Base-by-base conservation (phyloP, 441 rosid genomes). In the Brassica balearica region DNA sequence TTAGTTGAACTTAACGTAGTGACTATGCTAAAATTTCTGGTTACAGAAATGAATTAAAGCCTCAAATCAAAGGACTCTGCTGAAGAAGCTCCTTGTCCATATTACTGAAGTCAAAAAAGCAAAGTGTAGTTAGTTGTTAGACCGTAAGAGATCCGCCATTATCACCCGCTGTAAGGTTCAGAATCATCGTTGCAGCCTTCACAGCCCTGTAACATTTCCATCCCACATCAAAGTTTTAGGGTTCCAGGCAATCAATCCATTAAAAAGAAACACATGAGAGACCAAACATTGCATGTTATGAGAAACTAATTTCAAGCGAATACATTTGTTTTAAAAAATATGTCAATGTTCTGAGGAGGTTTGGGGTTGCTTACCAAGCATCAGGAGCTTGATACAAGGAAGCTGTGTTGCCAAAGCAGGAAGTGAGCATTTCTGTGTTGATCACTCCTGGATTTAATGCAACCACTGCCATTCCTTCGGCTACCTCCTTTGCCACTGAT, bases 391-490 rank as follows among this genome's bases (percentile, higher is more conserved):
- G 98, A 81, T 93, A 95, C 53, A 78, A 64, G 36, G 96, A 86
- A 65, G 99, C 94, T 22, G 97, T 87, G 81, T 73, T 76, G 41
- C 98, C 99, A 80, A 93, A 95, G 87, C 98, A 95, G 46, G 98
- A 93, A 5, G 86, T 76, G 32, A 93, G 98, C 90, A 95, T 80
- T 51, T 95, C 99, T 61, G 99, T 95, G 84, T 95, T 88, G 80
- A 93, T 89, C n/a, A 95, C 99, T 6, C 99, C 98, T 0, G 96
- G 98, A 81, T 90, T 95, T 75, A 95, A 85, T 0, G 99, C 99
- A 70, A 95, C 85, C 43, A 89, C 77, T 62, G 99, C 99, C 85
- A 95, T 88, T 74, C 99, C 99, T 65, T 88, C 95, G n/a, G 87
- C 95, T 72, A 95, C 65, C 75, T 95, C 99, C 82, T 95, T 92